Conservation (phyloP, 805 yeast species). For the Ogataea pilisensis region DNA sequence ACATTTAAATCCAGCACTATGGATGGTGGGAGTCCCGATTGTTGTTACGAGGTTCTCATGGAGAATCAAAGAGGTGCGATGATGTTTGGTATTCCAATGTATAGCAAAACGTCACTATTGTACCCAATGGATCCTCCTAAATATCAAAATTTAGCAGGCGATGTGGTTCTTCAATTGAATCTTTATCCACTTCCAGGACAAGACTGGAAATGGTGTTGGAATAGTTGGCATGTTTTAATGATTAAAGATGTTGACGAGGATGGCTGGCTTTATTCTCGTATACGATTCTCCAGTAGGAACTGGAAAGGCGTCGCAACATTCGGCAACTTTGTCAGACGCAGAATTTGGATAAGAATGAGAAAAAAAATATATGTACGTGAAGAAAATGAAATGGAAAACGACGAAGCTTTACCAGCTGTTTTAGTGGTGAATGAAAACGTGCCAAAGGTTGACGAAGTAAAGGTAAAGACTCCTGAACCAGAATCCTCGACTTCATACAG, state of each 20-base stretch:
- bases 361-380: conserved; percentile 10
- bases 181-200: conserved; percentile 45
- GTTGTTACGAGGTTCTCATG: conserved; percentile 38
- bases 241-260: conserved; percentile 52
- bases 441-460: background rate
- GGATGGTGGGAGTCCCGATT: conserved; percentile 1
- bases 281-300: conserved; percentile 35
- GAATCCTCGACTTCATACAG: no score
- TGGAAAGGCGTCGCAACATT: conserved; percentile 51
- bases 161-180: conserved; percentile 27
- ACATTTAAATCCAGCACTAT: conserved; percentile 7
- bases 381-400: background rate
- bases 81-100: conserved; percentile 48
- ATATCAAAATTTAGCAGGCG: conserved; percentile 42
- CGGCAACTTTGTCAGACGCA: conserved; percentile 47
- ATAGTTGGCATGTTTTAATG: conserved; percentile 51
- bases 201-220: conserved; percentile 54
- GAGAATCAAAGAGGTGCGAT: conserved; percentile 55
- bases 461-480: background rate
- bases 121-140: conserved; percentile 49
- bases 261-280: conserved; percentile 51
- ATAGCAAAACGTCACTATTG: conserved; percentile 40
- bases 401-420: background rate
- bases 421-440: conserved; percentile 1
- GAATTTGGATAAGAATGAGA: conserved; percentile 48